Conservation (phyloP, 768 basidiomycete species). For the Butyriboletus loyo region DNA sequence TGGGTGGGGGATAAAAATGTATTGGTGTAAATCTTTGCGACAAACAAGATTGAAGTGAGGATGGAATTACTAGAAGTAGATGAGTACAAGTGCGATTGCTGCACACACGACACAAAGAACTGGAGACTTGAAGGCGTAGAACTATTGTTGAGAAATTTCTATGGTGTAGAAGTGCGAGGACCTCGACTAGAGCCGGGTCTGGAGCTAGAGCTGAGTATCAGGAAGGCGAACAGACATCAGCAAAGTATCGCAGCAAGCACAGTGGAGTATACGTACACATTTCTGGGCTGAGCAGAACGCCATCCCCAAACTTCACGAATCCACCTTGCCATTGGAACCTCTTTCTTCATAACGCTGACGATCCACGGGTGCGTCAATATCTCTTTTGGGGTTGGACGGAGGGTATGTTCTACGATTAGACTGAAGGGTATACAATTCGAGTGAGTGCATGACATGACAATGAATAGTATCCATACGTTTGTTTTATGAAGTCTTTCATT, state of each 20-base stretch:
- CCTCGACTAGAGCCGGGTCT: slow-evolving; percentile 32
- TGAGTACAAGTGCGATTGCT: slow-evolving; percentile 21
- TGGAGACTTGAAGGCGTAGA: not conserved
- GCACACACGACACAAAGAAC: slow-evolving; percentile 15
- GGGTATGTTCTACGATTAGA: slow-evolving; percentile 62
- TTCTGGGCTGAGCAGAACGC: slow-evolving; percentile 41
- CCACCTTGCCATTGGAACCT: slow-evolving; percentile 89
- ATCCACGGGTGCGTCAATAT: slow-evolving; percentile 88
- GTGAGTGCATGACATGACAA: slow-evolving; percentile 2
- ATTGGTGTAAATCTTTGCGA: slow-evolving; percentile 19
- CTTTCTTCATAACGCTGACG: slow-evolving; percentile 67
- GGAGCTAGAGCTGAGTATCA: slow-evolving; percentile 19
- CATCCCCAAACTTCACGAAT: slow-evolving; percentile 83
- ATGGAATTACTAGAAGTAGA: slow-evolving; percentile 13
- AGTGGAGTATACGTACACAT: slow-evolving; percentile 16
- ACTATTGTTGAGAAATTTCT: slow-evolving; percentile 13
- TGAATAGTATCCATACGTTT: slow-evolving; percentile 55
- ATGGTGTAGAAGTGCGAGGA: slow-evolving; percentile 22
- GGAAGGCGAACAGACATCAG: not conserved
- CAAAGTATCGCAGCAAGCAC: not conserved
- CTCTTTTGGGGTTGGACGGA: slow-evolving; percentile 78
- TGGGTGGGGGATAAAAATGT: slow-evolving; percentile 13
- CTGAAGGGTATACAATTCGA: slow-evolving; percentile 35
- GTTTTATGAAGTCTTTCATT: slow-evolving; percentile 90
- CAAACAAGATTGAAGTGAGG: slow-evolving; percentile 12